phyloP scores from a whole-genome alignment of 768 basidiomycete species.

The Myochromella boudieri region DNA sequence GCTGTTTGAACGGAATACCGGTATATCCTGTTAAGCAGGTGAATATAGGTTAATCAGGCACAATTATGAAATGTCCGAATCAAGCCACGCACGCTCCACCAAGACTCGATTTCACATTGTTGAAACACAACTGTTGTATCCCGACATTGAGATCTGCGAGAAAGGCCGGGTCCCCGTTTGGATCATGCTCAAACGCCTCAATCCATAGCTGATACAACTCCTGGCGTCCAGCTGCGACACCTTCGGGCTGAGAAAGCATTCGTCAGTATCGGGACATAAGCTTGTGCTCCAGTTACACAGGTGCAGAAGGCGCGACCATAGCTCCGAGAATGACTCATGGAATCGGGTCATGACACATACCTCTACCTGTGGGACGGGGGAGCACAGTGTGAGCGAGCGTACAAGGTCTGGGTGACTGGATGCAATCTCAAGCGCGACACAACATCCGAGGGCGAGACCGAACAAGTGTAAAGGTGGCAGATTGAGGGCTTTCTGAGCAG shows the following conservation, averaged over 20 bases:
- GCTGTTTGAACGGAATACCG: slow-evolving; percentile 13
- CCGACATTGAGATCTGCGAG: slow-evolving; percentile 18
- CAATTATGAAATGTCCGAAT: no score
- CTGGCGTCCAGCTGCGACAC: slow-evolving; percentile 17
- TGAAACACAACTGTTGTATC: slow-evolving; percentile 20
- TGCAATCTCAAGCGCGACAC: slow-evolving; percentile 25
- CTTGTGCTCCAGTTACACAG: no score
- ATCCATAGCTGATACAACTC: slow-evolving; percentile 20
- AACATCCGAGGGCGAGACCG: slow-evolving; percentile 24
- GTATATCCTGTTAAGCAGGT: no score
- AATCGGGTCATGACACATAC: no score
- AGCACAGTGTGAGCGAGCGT: slow-evolving; percentile 24
- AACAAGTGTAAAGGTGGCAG: slow-evolving; percentile 29
- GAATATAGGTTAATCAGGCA: no score
- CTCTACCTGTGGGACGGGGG: slow-evolving; percentile 24
- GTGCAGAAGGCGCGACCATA: background rate
- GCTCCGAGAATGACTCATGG: background rate
- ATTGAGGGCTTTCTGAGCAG: slow-evolving; percentile 22
- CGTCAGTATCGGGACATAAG: slow-evolving; percentile 2
- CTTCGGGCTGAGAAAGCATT: slow-evolving; percentile 16
- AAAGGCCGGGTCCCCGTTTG: slow-evolving; percentile 9
- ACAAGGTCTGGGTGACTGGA: slow-evolving; percentile 20
- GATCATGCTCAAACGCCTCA: slow-evolving; percentile 20
- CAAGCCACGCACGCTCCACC: slow-evolving; percentile 16
- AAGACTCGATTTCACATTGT: slow-evolving; percentile 14